These are phyloP conservation scores for Kazachstania taianensis DNA, from an alignment of 805 yeast genomes.

Conservation along the genomic window DNA sequence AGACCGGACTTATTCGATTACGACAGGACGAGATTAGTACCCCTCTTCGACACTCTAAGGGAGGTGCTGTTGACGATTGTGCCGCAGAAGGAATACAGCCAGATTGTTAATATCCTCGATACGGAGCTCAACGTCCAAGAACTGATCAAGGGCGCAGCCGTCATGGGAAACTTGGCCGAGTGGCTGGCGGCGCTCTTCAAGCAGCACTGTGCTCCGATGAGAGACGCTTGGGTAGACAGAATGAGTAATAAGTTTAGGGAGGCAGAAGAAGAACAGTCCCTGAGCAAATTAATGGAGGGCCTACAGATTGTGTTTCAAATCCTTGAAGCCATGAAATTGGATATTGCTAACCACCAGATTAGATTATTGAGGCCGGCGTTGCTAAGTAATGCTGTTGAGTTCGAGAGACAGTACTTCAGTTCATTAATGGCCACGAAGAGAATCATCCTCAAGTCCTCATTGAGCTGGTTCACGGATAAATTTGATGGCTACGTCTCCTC, in stretches of 20 bases:
- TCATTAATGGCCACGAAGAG: conserved; percentile 38
- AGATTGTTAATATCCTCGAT: conserved; percentile 65
- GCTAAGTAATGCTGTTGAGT: conserved; percentile 77
- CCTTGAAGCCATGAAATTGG: conserved; percentile 88
- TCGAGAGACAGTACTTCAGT: conserved; percentile 74
- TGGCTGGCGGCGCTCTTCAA: conserved; percentile 75
- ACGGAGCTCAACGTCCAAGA: conserved; percentile 69
- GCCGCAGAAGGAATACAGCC: conserved; percentile 63
- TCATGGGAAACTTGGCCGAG: conserved; percentile 55
- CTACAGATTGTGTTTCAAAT: conserved; percentile 69
- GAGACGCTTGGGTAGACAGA: conserved; percentile 81
- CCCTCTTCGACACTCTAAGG: conserved; percentile 65
- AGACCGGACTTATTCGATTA: conserved; percentile 22
- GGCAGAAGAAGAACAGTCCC: conserved; percentile 36
- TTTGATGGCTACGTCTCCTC: conserved; percentile 16
- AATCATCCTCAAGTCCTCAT: conserved; percentile 47
- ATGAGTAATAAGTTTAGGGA: conserved; percentile 52
- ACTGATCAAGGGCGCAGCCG: conserved; percentile 56
- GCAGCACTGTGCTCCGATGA: conserved; percentile 91
- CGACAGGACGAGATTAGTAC: conserved; percentile 43
- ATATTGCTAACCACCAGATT: conserved; percentile 91
- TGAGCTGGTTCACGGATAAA: conserved; percentile 50
- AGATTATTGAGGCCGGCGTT: conserved; percentile 74
- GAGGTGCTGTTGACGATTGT: conserved; percentile 66
- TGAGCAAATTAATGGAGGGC: conserved; percentile 56